phyloP scores from a whole-genome alignment of 2,329 filamentous ascomycete genomes.

The Xylariaceae sp. region DNA sequence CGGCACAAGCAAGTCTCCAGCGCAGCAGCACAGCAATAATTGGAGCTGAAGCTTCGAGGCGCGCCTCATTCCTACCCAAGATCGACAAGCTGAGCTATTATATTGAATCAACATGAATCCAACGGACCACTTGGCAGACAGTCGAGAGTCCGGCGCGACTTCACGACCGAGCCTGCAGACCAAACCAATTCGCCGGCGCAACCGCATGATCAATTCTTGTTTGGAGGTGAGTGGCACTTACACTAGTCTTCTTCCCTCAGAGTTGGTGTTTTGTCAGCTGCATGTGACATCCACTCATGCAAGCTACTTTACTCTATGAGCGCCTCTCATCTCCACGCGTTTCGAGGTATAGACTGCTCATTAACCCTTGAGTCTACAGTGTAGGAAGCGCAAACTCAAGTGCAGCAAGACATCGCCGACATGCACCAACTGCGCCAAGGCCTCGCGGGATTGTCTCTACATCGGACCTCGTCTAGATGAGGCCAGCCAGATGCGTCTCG shows the following conservation, averaged over 20 bases:
- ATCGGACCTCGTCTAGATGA: constrained; percentile 72
- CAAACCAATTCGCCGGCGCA: constrained; percentile 61
- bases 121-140: constrained; percentile 14
- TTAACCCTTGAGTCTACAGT: constrained; percentile 41
- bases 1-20: not conserved
- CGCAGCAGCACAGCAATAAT: not conserved
- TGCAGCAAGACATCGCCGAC: constrained; percentile 74
- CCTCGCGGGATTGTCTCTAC: constrained; percentile 64
- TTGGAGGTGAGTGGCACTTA: constrained; percentile 50
- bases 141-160: constrained; percentile 26
- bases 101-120: constrained; percentile 21
- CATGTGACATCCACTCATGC: constrained; percentile 18
- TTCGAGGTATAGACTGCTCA: not conserved
- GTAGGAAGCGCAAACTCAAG: constrained; percentile 76
- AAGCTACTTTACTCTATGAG: constrained; percentile 5
- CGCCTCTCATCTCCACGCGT: not conserved
- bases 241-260: constrained; percentile 5
- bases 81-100: not conserved
- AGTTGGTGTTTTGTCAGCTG: constrained; percentile 25
- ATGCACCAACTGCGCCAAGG: constrained; percentile 69
- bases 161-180: constrained; percentile 32
- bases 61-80: constrained; percentile 1
- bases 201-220: constrained; percentile 72
- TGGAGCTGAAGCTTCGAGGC: not conserved
- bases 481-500: constrained; percentile 70